Base-by-base conservation (phyloP, 192 early-diverging fungal species). In the Backusella tuberculispora region DNA sequence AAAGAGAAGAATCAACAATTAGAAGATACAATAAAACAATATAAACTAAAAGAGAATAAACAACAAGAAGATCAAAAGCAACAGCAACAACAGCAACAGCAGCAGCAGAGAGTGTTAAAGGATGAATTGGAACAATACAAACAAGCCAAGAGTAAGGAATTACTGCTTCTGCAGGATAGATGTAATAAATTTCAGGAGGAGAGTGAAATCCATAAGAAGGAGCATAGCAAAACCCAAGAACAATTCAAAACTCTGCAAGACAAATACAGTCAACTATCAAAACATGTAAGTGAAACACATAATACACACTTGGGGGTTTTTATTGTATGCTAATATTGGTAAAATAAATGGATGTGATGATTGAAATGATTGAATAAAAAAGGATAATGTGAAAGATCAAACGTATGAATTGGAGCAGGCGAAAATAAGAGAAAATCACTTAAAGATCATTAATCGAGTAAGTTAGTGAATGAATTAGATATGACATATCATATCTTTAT, bases 401-500 rank as follows among this genome's bases (percentile, higher is more conserved):
- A 8, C 3, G 9, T 29, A 72, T 10, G 70, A 72, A 41, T 24
- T 72, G n/a, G 70, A 72, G 4, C 70, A 72, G 13, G 29, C n/a
- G 2, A 53, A 60, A 41, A 21, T 60, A 5, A 50, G 70, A 21
- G 70, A 72, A 43, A 38, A 42, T n/a, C 70, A 72, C n/a, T 17
- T 72, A 6, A 50, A 40, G 40, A 72, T 40, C 6, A 60, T 72
- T 3, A 72, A 60, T 40, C 48, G 48, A 50, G 48, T 56, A 72
- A 41, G 67, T 69, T 26, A 69, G 12, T 0, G 37, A 41, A 37
- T 43, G 19, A 4, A 13, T 9, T 17, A 24, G 5, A 45, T 67
- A 10, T 37, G 9, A 44, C 2, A 34, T 34, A n/a, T 21, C 15
- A 5, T 15, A 9, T 68, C 19, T 15, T 41, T 4, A 26, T 34